phyloP scores from a whole-genome alignment of 2,329 filamentous ascomycete species.

The Sporothrix globosa region DNA sequence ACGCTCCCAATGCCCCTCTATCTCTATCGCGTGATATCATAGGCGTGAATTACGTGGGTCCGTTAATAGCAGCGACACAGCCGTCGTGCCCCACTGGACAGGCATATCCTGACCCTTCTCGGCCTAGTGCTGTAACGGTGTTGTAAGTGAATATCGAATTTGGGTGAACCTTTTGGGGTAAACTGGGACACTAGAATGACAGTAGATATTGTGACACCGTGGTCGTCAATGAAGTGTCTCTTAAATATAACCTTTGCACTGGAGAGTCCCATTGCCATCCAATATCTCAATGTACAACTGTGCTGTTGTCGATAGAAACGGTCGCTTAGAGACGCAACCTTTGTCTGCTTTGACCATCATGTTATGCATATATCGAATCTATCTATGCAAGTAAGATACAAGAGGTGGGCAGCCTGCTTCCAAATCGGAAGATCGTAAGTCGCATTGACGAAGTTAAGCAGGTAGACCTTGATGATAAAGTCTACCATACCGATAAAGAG shows the following conservation, averaged over 20 bases:
- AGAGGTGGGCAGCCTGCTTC: background rate
- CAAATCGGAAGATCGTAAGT: background rate
- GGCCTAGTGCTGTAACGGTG: conserved; percentile 7
- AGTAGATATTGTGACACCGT: too few species aligned
- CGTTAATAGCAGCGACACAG: conserved; percentile 8
- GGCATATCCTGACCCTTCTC: conserved; percentile 16
- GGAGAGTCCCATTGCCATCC: background rate
- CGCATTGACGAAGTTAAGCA: too few species aligned
- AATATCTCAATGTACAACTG: background rate
- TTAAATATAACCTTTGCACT: too few species aligned
- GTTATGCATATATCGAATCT: background rate
- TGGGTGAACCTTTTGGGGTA: background rate
- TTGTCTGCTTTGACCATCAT: background rate
- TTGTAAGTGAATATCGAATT: conserved; percentile 4
- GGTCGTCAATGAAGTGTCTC: too few species aligned
- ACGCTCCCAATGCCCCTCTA: background rate
- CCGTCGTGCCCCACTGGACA: conserved; percentile 9
- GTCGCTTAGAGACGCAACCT: background rate
- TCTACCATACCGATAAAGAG: too few species aligned
- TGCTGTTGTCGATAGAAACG: background rate
- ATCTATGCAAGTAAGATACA: background rate
- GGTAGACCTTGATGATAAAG: too few species aligned
- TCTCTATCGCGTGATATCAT: conserved; percentile 14
- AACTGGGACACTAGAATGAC: background rate
- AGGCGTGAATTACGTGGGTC: conserved; percentile 15